Base-by-base conservation (phyloP, 2,329 filamentous ascomycete genomes). In the Trichoderma atrobrunneum region DNA sequence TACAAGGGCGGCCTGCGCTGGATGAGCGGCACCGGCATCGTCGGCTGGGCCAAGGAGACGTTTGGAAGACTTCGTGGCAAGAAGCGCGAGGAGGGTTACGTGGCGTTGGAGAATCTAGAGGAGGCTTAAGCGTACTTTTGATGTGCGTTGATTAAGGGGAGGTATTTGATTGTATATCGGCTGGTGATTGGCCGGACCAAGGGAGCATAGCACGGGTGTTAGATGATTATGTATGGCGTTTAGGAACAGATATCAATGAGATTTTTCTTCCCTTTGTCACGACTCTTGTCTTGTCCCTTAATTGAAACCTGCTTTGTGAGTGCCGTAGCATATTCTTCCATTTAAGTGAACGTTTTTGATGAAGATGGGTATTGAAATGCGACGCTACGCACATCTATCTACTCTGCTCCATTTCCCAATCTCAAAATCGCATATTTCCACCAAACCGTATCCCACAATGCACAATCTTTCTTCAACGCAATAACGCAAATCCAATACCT, bases 21-120 rank as follows among this genome's bases (percentile, higher is more conserved):
- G 78, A 83, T 80, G 75, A 80, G 81, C 60, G 84, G 85, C 28
- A 82, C 82, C 60, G 81, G 84, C 7, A 64, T 87, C 16, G 77
- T 85, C 18, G 82, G 81, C 5, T 83, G 84, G 75, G 78, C 82
- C 11, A 78, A 82, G 56, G 85, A 87, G 74, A 75, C 83, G 57
- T 75, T 83, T 1, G 77, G 79, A 28, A 77, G 78, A 26, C 74
- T 85, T 24, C 78, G 80, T 24, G 77, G 81, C 64, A 82, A 78
- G 65, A 81, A 82, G 74, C 82, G 84, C 73, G 85, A 87, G 30
- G 87, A 85, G 61, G 88, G 88, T 6, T 91, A 91, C 76, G 87
- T 91, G 61, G 87, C 88, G 69, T 79, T 91, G 74, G 83, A 86
- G 67, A 86, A 84, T 68, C 78, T 90, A 72, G 88, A 89, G 59